Percentiles rank a stretch among this genome's conserved stretches.
Evolutionary conservation across 441 rosid genomes (phyloP).

Genomic region (Pelargonium citronellum): DNA sequence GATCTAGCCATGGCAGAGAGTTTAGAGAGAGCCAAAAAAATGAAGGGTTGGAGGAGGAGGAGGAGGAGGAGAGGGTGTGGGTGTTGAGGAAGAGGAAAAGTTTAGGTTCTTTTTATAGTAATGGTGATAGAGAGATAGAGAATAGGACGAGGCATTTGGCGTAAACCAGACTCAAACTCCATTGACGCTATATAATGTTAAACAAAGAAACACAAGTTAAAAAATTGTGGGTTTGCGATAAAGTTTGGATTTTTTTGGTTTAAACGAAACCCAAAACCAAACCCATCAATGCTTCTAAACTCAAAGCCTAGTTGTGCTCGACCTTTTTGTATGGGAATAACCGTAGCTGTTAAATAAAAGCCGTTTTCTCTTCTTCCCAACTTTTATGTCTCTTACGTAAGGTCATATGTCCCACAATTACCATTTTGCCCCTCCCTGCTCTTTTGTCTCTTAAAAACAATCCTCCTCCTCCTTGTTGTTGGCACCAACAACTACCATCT

Average conservation of each 20-base stretch:
- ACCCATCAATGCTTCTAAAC: slow-evolving; percentile 3
- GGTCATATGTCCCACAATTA: no score
- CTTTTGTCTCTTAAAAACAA: no score
- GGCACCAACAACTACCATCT: no score
- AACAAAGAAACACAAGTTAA: background rate
- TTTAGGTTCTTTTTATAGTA: slow-evolving; percentile 36
- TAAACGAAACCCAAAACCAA: slow-evolving; percentile 23
- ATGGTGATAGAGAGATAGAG: slow-evolving; percentile 28
- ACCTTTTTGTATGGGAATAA: background rate
- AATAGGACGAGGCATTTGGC: slow-evolving; percentile 61
- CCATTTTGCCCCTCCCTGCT: no score
- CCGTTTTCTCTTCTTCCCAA: background rate
- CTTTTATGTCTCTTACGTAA: no score
- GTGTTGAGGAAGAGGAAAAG: slow-evolving; percentile 29
- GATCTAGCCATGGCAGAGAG: background rate
- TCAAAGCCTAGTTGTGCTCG: background rate
- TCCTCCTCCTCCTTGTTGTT: no score
- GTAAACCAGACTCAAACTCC: slow-evolving; percentile 79
- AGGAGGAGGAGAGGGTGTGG: slow-evolving; percentile 6
- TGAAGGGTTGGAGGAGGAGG: slow-evolving; percentile 17
- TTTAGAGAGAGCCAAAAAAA: slow-evolving; percentile 6
- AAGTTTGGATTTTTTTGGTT: slow-evolving; percentile 18
- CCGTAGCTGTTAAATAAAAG: background rate
- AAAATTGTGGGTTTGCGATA: slow-evolving; percentile 20
- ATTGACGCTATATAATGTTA: slow-evolving; percentile 35